Conservation (phyloP, 805 yeast genomes). For the Wickerhamomyces canadensis region DNA sequence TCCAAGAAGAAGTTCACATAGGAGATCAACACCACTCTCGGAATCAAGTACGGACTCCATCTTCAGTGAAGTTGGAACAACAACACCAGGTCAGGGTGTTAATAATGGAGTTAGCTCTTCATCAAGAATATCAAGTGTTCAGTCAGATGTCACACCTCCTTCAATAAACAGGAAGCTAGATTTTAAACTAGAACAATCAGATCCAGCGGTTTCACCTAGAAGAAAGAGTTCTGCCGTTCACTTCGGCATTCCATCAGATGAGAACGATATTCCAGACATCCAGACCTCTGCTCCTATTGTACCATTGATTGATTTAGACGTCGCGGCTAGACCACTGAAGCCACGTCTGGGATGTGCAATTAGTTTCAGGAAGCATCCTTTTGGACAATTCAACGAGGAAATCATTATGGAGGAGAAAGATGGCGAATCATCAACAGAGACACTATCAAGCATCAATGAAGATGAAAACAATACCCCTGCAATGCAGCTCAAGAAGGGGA, state of each 20-base stretch:
- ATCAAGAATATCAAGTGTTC: not conserved
- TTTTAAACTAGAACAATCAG: no score
- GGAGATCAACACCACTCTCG: not conserved
- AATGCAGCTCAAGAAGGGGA: conserved; percentile 1
- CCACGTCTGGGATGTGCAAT: not conserved
- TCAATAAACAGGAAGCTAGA: no score
- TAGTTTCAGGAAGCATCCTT: no score
- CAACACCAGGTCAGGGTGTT: no score
- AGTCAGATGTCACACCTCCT: not conserved
- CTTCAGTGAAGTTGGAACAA: not conserved
- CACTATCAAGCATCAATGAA: no score
- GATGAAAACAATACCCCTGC: conserved; percentile 1
- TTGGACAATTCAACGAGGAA: not conserved
- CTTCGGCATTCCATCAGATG: not conserved
- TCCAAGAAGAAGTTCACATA: not conserved
- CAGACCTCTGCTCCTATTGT: no score
- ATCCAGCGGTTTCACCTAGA: no score
- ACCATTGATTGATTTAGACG: conserved; percentile 16
- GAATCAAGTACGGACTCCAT: not conserved
- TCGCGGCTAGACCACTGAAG: conserved; percentile 8
- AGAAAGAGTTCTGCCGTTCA: no score
- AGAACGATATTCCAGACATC: not conserved
- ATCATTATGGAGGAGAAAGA: conserved; percentile 4
- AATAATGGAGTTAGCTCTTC: not conserved
- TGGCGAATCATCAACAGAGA: conserved; percentile 1